phyloP scores from a whole-genome alignment of 1,284 basidiomycete genomes.

The Trichosporon faecale region DNA sequence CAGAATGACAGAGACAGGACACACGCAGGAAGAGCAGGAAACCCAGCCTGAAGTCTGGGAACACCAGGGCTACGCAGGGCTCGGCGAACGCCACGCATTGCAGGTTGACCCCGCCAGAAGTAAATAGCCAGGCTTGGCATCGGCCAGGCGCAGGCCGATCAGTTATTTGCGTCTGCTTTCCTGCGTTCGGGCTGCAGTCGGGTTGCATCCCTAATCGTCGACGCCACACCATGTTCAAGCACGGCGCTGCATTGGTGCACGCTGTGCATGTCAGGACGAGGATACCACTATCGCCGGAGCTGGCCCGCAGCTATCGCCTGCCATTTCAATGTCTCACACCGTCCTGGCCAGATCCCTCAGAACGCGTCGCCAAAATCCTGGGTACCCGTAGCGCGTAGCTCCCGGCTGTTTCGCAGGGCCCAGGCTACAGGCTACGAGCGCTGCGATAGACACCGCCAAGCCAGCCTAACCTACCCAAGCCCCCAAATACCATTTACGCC shows the following conservation, averaged over 20 bases:
- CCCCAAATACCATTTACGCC: background rate
- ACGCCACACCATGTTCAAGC: background rate
- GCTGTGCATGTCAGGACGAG: no score
- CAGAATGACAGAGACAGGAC: background rate
- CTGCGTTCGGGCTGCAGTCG: background rate
- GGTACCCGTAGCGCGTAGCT: background rate
- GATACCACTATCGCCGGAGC: background rate
- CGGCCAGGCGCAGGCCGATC: background rate
- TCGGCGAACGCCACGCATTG: background rate
- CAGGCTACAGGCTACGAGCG: no score
- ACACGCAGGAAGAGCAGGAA: background rate
- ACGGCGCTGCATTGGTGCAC: background rate
- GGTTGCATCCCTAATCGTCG: no score
- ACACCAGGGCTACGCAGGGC: background rate
- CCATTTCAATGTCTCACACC: background rate
- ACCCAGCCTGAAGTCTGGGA: background rate
- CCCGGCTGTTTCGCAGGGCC: background rate
- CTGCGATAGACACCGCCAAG: no score
- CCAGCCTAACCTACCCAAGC: no score
- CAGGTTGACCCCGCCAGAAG: background rate
- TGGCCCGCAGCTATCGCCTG: background rate
- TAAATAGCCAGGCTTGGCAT: background rate
- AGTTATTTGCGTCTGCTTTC: background rate
- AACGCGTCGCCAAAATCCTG: background rate
- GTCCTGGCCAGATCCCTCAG: background rate